A percentile compares a stretch with the other conserved stretches of the same genome.
These are phyloP conservation scores for Evernia prunastri DNA, from an alignment of 495 filamentous ascomycete genomes.

Conservation along the genomic window DNA sequence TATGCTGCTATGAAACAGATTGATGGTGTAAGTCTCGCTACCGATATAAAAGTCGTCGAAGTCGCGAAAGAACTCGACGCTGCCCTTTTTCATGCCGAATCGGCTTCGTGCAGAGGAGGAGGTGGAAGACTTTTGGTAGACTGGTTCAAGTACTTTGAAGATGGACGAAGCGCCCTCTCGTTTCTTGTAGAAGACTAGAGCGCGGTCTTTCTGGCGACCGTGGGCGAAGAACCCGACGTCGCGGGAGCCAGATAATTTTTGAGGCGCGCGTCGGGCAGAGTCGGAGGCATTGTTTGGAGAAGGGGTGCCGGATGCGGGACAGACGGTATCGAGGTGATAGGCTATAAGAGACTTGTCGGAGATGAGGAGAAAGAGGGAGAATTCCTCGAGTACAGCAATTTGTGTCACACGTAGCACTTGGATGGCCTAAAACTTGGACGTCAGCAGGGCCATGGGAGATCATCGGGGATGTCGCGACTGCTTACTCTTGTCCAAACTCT, in stretches of 20 bases:
- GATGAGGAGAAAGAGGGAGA: conserved; percentile 83
- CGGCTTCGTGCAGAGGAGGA: conserved; percentile 51
- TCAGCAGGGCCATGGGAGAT: conserved; percentile 25
- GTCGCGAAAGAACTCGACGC: conserved; percentile 93
- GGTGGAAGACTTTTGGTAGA: conserved; percentile 63
- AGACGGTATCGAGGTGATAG: conserved; percentile 86
- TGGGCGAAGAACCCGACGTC: conserved; percentile 96
- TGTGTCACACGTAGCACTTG: conserved; percentile 73
- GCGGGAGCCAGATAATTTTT: conserved; percentile 77
- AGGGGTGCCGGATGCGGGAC: conserved; percentile 54
- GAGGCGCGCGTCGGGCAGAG: conserved; percentile 66
- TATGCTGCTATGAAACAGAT: conserved; percentile 89
- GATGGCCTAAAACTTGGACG: conserved; percentile 51
- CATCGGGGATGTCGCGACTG: conserved; percentile 17
- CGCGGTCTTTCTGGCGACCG: conserved; percentile 92
- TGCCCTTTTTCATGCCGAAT: conserved; percentile 55
- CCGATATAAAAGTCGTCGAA: conserved; percentile 99
- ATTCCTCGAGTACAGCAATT: conserved; percentile 91
- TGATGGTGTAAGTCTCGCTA: conserved; percentile 89
- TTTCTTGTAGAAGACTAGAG: conserved; percentile 93
- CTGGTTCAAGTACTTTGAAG: conserved; percentile 94
- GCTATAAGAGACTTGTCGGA: conserved; percentile 87
- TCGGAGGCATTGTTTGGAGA: conserved; percentile 34
- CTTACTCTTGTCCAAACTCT: conserved; percentile 80
- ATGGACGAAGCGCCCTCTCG: conserved; percentile 83